phyloP scores from a whole-genome alignment of 2,329 filamentous ascomycete species.

The Neonectria faginata region DNA sequence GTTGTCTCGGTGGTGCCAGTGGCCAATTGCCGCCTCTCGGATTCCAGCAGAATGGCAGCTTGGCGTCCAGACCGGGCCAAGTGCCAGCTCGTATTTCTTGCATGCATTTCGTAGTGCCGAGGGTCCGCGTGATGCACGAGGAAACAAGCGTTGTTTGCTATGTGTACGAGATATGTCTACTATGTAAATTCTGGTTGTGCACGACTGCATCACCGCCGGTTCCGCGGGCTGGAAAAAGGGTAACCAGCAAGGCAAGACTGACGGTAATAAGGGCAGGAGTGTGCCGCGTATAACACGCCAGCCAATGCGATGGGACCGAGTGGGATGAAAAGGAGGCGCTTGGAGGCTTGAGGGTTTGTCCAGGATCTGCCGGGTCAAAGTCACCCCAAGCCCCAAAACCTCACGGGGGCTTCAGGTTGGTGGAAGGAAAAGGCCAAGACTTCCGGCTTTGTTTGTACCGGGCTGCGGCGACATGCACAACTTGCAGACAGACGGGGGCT shows the following conservation, averaged over 20 bases:
- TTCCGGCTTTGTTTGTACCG: slow-evolving; percentile 15
- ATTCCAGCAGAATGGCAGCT: slow-evolving; percentile 16
- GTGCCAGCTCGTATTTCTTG: slow-evolving; percentile 24
- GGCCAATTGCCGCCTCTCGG: slow-evolving; percentile 18
- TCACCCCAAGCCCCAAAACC: slow-evolving; percentile 12
- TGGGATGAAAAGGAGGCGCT: slow-evolving; percentile 4
- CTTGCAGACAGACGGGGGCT: not conserved
- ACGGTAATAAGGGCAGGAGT: not conserved
- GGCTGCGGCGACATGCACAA: slow-evolving; percentile 13
- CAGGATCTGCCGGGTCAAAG: slow-evolving; percentile 19
- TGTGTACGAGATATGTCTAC: not conserved
- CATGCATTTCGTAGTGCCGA: slow-evolving; percentile 10
- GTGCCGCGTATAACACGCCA: not conserved
- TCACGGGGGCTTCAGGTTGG: slow-evolving; percentile 18
- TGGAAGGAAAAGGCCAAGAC: slow-evolving; percentile 10
- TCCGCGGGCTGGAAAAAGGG: not conserved
- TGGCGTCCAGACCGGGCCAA: slow-evolving; percentile 15
- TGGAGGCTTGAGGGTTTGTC: not conserved
- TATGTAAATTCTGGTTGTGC: slow-evolving; percentile 8
- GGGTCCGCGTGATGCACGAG: slow-evolving; percentile 19
- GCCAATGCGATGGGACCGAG: not conserved
- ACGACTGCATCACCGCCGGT: not conserved
- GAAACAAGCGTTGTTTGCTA: slow-evolving; percentile 1
- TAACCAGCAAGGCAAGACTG: not conserved
- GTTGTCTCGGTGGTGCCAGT: not conserved